These are phyloP conservation scores for Ogataea chonburiensis DNA, from an alignment of 805 yeast species.

Conservation along the genomic window DNA sequence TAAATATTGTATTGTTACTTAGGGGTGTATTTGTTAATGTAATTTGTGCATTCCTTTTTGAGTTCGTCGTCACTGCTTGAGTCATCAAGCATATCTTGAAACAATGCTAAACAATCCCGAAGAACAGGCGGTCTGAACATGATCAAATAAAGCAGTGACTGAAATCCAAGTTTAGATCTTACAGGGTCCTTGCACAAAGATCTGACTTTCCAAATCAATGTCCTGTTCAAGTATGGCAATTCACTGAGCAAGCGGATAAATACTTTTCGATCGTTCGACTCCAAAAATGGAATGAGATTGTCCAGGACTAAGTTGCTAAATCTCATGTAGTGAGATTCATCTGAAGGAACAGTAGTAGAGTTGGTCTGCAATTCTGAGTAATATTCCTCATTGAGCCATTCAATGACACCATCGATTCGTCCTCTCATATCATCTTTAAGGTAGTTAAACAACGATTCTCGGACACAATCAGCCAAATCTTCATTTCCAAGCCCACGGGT, in stretches of 20 bases:
- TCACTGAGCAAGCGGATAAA: constrained; percentile 85
- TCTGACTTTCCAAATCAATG: constrained; percentile 61
- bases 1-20: constrained; percentile 31
- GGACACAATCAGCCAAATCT: constrained; percentile 56
- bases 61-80: constrained; percentile 45
- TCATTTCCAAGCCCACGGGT: constrained; percentile 68
- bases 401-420: constrained; percentile 72
- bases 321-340: constrained; percentile 46
- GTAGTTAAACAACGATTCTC: constrained; percentile 70
- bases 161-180: constrained; percentile 75
- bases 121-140: constrained; percentile 91
- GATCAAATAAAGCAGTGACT: constrained; percentile 75
- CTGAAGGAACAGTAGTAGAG: constrained; percentile 20
- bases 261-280: constrained; percentile 72
- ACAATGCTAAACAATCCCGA: constrained; percentile 46
- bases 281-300: constrained; percentile 79
- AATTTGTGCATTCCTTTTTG: constrained; percentile 43
- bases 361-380: constrained; percentile 52
- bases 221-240: constrained; percentile 69
- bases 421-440: constrained; percentile 70
- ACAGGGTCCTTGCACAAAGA: constrained; percentile 84
- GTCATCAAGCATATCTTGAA: constrained; percentile 46
- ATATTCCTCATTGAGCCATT: constrained; percentile 96
- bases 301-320: constrained; percentile 77
- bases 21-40: constrained; percentile 46